Conservation (phyloP, 805 yeast genomes). For the Myxozyma mucilagina region DNA sequence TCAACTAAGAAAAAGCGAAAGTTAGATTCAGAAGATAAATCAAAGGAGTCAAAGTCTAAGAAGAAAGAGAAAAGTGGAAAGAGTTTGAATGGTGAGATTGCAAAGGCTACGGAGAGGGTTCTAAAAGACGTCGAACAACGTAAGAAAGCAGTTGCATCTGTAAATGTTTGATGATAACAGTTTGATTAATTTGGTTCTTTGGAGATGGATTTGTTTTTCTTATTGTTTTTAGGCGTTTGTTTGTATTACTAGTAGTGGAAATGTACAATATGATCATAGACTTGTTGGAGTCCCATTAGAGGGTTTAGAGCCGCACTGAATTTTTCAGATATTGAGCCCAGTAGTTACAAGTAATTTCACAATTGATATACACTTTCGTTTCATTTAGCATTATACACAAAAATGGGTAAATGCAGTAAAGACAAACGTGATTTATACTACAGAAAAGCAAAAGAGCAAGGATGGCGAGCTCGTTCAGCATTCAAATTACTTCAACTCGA, state of each 20-base stretch:
- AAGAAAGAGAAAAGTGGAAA: conserved; percentile 2
- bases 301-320: conserved; percentile 6
- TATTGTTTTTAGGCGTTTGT: neutral
- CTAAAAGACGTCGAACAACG: conserved; percentile 6
- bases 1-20: conserved; percentile 18
- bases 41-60: neutral
- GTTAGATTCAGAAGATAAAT: conserved; percentile 1
- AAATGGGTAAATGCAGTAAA: conserved; percentile 34
- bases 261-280: neutral
- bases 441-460: conserved; percentile 93
- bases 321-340: neutral
- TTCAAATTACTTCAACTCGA: conserved; percentile 87
- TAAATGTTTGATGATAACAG: conserved; percentile 1
- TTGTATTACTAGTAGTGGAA: neutral
- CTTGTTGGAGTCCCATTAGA: neutral
- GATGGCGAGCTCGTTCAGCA: conserved; percentile 97
- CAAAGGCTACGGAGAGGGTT: conserved; percentile 1
- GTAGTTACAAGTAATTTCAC: neutral
- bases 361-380: neutral
- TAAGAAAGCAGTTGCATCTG: conserved; percentile 6
- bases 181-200: too few species aligned
- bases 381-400: neutral
- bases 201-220: neutral
- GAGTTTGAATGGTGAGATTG: neutral
- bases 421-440: conserved; percentile 33